Percentiles rank a stretch among this genome's conserved stretches.
These are phyloP conservation scores for Eucalyptus marginata DNA, from an alignment of 345 rosid species.

Conservation along the genomic window DNA sequence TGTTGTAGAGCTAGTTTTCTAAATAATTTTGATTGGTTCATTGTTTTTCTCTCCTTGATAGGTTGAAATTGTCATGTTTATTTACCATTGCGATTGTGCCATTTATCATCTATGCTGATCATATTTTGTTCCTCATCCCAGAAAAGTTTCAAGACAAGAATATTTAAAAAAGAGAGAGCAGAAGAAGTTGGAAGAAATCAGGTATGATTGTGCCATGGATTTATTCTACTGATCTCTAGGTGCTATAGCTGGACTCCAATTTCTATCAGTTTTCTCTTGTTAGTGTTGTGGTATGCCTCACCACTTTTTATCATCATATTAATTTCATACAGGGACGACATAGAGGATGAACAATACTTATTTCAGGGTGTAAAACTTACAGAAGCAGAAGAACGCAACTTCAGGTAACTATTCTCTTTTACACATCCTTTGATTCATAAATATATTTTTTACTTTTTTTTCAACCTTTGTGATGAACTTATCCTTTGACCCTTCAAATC, in stretches of 20 bases:
- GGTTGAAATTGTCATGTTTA: background rate
- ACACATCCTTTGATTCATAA: background rate
- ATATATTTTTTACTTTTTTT: background rate
- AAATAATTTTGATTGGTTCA: background rate
- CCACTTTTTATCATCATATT: background rate
- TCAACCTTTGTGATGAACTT: background rate
- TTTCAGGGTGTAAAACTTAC: constrained; percentile 68
- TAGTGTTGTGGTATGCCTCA: background rate
- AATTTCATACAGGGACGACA: constrained; percentile 50
- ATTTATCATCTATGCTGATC: background rate
- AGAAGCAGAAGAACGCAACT: constrained; percentile 52
- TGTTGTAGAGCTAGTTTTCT: background rate
- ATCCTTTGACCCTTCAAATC: background rate
- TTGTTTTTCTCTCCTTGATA: background rate
- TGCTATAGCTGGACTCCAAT: background rate
- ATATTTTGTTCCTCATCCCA: constrained; percentile 3
- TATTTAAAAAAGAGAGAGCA: constrained; percentile 95
- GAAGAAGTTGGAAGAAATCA: constrained; percentile 90
- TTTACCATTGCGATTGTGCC: background rate
- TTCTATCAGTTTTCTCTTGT: background rate
- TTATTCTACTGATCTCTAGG: background rate
- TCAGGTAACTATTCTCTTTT: constrained; percentile 33
- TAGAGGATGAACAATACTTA: constrained; percentile 82
- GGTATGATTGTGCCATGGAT: constrained; percentile 14
- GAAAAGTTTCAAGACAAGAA: constrained; percentile 85